Base-by-base conservation (phyloP, 2,329 filamentous ascomycete species). In the Lecanosticta acicola region DNA sequence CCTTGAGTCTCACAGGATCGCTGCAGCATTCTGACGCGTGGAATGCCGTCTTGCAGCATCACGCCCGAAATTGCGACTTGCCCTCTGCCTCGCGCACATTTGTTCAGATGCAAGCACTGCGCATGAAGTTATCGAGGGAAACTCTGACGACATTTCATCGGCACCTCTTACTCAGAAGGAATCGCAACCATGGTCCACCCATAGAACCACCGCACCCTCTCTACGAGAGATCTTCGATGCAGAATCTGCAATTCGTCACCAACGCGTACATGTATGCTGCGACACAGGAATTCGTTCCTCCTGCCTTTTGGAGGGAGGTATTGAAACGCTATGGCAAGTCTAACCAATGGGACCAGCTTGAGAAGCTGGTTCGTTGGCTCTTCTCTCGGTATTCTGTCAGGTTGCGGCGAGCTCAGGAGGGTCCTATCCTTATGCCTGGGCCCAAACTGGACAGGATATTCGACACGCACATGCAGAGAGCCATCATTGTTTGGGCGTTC, bases 271-370 rank as follows among this genome's bases (percentile, higher is more conserved):
- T 41, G 63, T 70, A 49, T 66, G 49, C 59, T 13, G 53, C 50
- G 20, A 39, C 51, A 17, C 42, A 39, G 16, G 52, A 54, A 3
- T 71, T 14, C 64, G 65, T 44, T 53, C 64, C 45, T 77, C 18
- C 66, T 66, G 17, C 63, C 68, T 2, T 62, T 52, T 85, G 81
- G 81, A 63, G 66, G 38, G 79, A 83, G 57, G 67, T 81, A 8
- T 58, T 84, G 34, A 76, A 76, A 37, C 73, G 80, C 20, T 71
- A 78, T 37, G 81, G 80, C 3, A 82, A 80, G 76, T 60, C 67
- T 7, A 67, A 73, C 5, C 68, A 71, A 13, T 72, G 79, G 57
- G 58, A 71, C 11, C 74, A 77, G 24, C 64, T 83, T 4, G 68
- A 71, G 47, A 69, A 70, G 17, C 66, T 81, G 19, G 67, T 73